phyloP scores from a whole-genome alignment of 306 rosid species.

The Cicer yamashitae region DNA sequence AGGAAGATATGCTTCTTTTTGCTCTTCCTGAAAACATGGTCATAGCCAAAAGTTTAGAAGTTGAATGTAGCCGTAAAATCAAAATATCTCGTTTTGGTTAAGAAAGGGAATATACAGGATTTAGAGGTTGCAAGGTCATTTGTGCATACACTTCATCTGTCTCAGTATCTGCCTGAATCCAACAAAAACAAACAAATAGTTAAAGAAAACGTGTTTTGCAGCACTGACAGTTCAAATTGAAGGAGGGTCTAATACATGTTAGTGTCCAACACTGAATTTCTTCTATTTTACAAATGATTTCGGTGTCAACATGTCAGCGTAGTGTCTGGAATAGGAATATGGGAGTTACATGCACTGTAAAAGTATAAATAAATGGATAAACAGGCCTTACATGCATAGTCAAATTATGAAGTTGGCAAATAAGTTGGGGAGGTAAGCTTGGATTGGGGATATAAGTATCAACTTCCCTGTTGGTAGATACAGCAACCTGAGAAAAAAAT shows the following conservation, averaged over 20 bases:
- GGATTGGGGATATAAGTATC: constrained; percentile 61
- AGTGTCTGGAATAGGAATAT: no score
- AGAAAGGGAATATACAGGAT: constrained; percentile 60
- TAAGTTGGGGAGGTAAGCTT: constrained; percentile 70
- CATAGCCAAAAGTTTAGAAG: constrained; percentile 36
- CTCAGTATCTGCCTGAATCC: constrained; percentile 86
- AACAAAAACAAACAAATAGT: constrained; percentile 33
- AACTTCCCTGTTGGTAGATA: constrained; percentile 57
- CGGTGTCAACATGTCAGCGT: no score
- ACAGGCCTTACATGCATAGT: constrained; percentile 88
- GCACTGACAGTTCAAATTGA: no score
- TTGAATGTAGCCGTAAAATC: constrained; percentile 22
- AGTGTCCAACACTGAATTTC: no score
- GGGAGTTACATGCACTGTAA: background rate
- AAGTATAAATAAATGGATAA: constrained; percentile 24
- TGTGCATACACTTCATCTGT: constrained; percentile 95
- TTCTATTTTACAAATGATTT: no score
- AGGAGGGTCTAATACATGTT: no score
- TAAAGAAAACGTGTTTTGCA: background rate
- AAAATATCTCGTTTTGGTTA: constrained; percentile 18
- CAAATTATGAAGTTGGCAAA: constrained; percentile 92
- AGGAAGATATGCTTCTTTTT: constrained; percentile 59
- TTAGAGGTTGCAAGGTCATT: constrained; percentile 94
- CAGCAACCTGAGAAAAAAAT: constrained; percentile 54
- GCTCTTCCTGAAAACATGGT: constrained; percentile 53